A percentile compares a stretch with the other conserved stretches of the same genome.
Conservation (phyloP, 202 grass and related monocot genomes). For the Eragrostis tef region DNA sequence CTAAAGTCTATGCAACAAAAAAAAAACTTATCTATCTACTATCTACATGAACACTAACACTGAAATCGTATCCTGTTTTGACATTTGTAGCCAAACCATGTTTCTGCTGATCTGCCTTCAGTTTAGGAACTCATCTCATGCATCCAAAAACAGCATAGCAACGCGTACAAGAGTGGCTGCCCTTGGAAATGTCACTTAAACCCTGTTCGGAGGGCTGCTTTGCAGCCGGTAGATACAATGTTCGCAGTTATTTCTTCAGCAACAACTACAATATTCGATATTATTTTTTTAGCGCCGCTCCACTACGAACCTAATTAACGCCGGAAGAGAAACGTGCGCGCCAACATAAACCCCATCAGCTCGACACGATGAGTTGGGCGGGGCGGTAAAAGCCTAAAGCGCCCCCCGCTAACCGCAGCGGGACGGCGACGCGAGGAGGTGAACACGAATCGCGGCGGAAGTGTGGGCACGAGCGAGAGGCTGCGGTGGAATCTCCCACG, state of each 20-base stretch:
- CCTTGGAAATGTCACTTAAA: background rate
- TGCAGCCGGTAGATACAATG: too few relatives aligned
- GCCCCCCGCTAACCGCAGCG: background rate
- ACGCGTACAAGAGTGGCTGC: background rate
- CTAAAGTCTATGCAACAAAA: too few relatives aligned
- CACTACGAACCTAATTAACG: background rate
- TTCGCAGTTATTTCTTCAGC: too few relatives aligned
- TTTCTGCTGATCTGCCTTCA: too few relatives aligned
- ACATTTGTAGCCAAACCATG: too few relatives aligned
- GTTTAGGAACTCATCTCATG: background rate
- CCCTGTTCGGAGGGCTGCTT: too few relatives aligned
- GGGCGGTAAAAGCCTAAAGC: slow-evolving; percentile 42
- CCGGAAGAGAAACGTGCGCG: slow-evolving; percentile 2
- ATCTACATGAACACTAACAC: too few relatives aligned
- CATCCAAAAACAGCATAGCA: too few relatives aligned
- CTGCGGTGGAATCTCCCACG: background rate
- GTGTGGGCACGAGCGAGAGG: background rate
- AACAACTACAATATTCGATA: too few relatives aligned
- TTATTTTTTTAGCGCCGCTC: too few relatives aligned
- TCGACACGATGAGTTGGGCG: slow-evolving; percentile 38
- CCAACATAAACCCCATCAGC: slow-evolving; percentile 29
- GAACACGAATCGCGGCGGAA: slow-evolving; percentile 8
- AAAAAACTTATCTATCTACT: too few relatives aligned
- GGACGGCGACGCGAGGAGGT: slow-evolving; percentile 1
- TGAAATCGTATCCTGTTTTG: too few relatives aligned